A percentile compares a stretch with the other conserved stretches of the same genome.
phyloP scores from a whole-genome alignment of 2,329 filamentous ascomycete genomes.

The Botrytis porri region DNA sequence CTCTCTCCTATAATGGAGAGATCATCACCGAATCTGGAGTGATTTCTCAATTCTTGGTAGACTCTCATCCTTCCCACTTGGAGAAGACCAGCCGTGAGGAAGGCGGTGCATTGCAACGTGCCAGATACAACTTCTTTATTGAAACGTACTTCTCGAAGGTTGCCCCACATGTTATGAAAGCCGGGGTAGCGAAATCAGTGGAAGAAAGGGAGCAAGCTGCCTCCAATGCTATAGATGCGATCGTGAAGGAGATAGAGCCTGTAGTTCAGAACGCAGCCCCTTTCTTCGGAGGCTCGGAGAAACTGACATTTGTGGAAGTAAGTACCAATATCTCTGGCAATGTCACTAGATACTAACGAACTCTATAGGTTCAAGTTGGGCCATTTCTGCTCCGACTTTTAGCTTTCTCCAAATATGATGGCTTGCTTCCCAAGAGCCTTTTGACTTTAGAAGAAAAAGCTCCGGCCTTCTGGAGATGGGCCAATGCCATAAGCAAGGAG shows the following conservation, averaged over 20 bases:
- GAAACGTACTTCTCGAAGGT: slow-evolving; percentile 67
- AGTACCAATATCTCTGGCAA: slow-evolving; percentile 21
- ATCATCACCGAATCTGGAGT: slow-evolving; percentile 73
- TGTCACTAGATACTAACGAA: slow-evolving; percentile 21
- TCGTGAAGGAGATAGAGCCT: slow-evolving; percentile 72
- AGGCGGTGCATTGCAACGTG: slow-evolving; percentile 58
- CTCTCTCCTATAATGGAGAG: slow-evolving; percentile 62
- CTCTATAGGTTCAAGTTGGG: slow-evolving; percentile 54
- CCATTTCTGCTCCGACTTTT: slow-evolving; percentile 65
- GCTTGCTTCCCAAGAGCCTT: slow-evolving; percentile 51
- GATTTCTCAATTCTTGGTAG: slow-evolving; percentile 68
- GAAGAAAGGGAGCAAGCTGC: slow-evolving; percentile 50
- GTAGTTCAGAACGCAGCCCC: slow-evolving; percentile 55
- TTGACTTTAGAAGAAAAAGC: slow-evolving; percentile 49
- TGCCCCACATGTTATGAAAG: slow-evolving; percentile 47
- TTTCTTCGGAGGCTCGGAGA: slow-evolving; percentile 62
- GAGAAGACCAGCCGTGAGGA: slow-evolving; percentile 53
- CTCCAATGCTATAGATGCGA: slow-evolving; percentile 51
- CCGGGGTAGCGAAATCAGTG: slow-evolving; percentile 20
- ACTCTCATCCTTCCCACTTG: slow-evolving; percentile 66
- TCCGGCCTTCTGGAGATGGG: slow-evolving; percentile 70
- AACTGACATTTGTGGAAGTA: slow-evolving; percentile 73
- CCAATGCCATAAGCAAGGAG: slow-evolving; percentile 54
- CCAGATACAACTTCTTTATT: slow-evolving; percentile 68
- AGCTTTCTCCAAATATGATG: slow-evolving; percentile 51